These are phyloP conservation scores for Candida caryicola DNA, from an alignment of 805 yeast species.

Conservation along the genomic window DNA sequence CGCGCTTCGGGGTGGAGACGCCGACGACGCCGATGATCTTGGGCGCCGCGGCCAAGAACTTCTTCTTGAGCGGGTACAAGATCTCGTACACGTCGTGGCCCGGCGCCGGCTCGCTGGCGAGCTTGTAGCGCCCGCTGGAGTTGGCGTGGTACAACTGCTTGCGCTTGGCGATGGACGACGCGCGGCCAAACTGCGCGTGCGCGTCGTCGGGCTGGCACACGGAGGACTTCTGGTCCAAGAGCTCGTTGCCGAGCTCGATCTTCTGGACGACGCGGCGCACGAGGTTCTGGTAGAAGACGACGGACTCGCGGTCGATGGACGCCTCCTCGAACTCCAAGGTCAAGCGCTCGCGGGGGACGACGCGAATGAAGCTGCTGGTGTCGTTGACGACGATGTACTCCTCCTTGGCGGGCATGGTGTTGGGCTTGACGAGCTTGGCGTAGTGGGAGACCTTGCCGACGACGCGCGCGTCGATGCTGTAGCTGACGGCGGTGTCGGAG, in stretches of 20 bases:
- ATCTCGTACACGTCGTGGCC: constrained; percentile 12
- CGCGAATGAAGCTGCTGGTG: constrained; percentile 20
- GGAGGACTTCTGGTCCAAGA: constrained; percentile 4
- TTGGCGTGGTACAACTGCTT: constrained; percentile 13
- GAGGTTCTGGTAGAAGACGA: constrained; percentile 15
- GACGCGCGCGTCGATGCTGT: constrained; percentile 27
- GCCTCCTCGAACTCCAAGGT: constrained; percentile 3
- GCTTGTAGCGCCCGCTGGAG: background rate
- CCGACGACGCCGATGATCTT: constrained; percentile 22
- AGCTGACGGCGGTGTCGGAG: constrained; percentile 27
- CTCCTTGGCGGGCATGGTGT: constrained; percentile 10
- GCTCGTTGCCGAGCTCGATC: constrained; percentile 15
- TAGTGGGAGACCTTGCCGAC: constrained; percentile 24
- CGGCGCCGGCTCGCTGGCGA: background rate
- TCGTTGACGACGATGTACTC: constrained; percentile 26
- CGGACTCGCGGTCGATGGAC: constrained; percentile 11
- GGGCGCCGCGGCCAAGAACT: constrained; percentile 18
- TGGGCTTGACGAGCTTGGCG: constrained; percentile 9
- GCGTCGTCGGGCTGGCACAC: background rate
- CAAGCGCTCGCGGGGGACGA: constrained; percentile 17
- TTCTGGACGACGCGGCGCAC: constrained; percentile 13
- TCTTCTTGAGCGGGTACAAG: constrained; percentile 19
- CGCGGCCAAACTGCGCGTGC: background rate
- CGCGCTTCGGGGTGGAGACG: constrained; percentile 15
- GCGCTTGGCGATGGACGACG: constrained; percentile 14